Evolutionary conservation across 2,329 filamentous ascomycete genomes (phyloP).

Genomic region (Pleurostoma richardsiae): DNA sequence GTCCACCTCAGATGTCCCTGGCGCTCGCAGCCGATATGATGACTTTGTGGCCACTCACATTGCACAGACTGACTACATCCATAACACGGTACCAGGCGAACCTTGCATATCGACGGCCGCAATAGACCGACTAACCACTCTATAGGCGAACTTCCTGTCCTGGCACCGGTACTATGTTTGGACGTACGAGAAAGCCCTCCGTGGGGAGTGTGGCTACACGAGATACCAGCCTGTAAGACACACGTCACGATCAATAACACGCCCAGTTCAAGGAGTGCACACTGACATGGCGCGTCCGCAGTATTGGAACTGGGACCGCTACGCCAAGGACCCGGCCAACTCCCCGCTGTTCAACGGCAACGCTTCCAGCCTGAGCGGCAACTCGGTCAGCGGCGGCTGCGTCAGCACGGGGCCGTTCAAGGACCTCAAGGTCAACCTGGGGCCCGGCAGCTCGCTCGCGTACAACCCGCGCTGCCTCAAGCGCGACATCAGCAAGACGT

Average conservation of each 20-base stretch:
- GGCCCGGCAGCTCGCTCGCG: slow-evolving; percentile 23
- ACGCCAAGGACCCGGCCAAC: slow-evolving; percentile 33
- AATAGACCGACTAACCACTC: no score
- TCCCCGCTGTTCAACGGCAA: slow-evolving; percentile 48
- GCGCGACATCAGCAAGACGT: slow-evolving; percentile 26
- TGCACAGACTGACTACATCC: slow-evolving; percentile 5
- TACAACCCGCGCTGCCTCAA: slow-evolving; percentile 33
- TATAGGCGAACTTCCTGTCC: slow-evolving; percentile 2
- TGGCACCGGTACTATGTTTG: slow-evolving; percentile 4
- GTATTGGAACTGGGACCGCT: slow-evolving; percentile 44
- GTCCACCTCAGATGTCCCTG: slow-evolving; percentile 16
- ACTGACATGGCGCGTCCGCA: slow-evolving; percentile 10
- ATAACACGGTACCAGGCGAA: background rate
- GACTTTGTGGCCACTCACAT: slow-evolving; percentile 22
- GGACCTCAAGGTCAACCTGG: slow-evolving; percentile 28
- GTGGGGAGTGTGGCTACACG: slow-evolving; percentile 7
- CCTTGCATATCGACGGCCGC: no score
- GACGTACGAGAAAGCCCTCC: slow-evolving; percentile 5
- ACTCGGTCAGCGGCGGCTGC: slow-evolving; percentile 38
- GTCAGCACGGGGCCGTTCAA: slow-evolving; percentile 39
- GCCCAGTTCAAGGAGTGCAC: background rate
- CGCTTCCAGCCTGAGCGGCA: slow-evolving; percentile 37
- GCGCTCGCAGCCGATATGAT: slow-evolving; percentile 22
- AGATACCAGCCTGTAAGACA: slow-evolving; percentile 9
- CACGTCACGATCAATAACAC: background rate